These are phyloP conservation scores for Calendula officinalis DNA, from an alignment of 129 eudicot species.

Conservation along the genomic window DNA sequence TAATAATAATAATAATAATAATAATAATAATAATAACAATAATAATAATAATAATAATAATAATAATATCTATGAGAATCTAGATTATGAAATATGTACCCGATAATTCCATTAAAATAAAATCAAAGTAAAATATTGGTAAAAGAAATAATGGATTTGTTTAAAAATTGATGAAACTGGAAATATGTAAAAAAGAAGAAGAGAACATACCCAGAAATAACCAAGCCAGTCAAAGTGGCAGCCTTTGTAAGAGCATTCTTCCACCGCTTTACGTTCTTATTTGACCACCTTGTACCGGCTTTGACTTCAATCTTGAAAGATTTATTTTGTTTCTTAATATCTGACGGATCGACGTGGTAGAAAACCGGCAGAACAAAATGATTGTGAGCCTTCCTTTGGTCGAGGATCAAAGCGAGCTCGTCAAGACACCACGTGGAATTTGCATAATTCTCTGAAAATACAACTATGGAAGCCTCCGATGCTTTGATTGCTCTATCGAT, in stretches of 20 bases:
- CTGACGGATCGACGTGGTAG: conserved; percentile 17
- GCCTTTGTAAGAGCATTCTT: background rate
- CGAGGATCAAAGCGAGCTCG: conserved; percentile 11
- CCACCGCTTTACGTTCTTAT: background rate
- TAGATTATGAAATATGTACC: no score
- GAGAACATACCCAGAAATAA: background rate
- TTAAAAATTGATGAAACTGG: background rate
- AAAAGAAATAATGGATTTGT: no score
- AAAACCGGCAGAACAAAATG: conserved; percentile 15
- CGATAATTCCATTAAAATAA: no score
- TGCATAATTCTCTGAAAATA: conserved; percentile 10
- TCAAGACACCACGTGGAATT: background rate
- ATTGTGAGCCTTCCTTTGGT: background rate
- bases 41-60: no score
- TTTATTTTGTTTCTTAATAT: conserved; percentile 5
- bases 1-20: no score
- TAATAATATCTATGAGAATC: no score
- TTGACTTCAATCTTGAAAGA: background rate
- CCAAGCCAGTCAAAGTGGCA: conserved; percentile 1
- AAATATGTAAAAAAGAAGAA: background rate
- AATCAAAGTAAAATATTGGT: no score
- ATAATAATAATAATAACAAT: no score
- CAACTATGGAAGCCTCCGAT: conserved; percentile 10
- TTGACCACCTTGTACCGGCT: background rate
- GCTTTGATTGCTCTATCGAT: conserved; percentile 1